Evolutionary conservation across 345 rosid genomes (phyloP).

Genomic region (Abelmoschus esculentus): DNA sequence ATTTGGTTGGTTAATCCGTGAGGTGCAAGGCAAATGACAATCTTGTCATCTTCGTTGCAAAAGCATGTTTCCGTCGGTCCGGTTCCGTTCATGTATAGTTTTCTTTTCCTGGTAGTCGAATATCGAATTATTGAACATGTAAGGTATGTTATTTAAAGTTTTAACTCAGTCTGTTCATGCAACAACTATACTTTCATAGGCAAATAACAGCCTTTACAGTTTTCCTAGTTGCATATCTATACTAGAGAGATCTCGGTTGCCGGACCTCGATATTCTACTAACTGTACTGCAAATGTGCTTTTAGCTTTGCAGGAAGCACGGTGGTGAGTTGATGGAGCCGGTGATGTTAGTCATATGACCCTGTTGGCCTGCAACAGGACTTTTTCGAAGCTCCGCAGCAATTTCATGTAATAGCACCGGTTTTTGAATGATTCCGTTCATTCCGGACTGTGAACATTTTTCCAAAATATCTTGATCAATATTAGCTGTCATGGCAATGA

Average conservation of each 20-base stretch:
- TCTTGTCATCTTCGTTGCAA: not conserved
- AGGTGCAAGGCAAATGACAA: not conserved
- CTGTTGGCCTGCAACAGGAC: constrained; percentile 47
- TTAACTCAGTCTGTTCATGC: not conserved
- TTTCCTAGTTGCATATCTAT: not conserved
- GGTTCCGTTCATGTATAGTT: too few species aligned
- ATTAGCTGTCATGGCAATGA: constrained; percentile 54
- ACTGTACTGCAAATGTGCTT: not conserved
- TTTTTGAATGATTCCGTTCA: constrained; percentile 71
- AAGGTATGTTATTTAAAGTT: not conserved
- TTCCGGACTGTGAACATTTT: constrained; percentile 56
- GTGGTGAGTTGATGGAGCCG: not conserved
- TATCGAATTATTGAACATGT: too few species aligned
- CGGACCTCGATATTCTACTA: not conserved
- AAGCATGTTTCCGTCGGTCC: too few species aligned
- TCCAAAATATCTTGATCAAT: constrained; percentile 53
- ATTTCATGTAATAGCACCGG: constrained; percentile 60
- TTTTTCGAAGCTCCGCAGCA: constrained; percentile 66
- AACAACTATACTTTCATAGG: not conserved
- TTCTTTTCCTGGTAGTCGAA: too few species aligned
- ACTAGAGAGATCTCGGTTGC: not conserved
- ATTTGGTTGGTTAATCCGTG: not conserved
- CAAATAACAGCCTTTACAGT: not conserved
- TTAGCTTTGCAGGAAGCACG: constrained; percentile 11
- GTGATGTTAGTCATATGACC: constrained; percentile 15